Base-by-base conservation (phyloP, 805 yeast genomes). In the Jamesozyma lodderae region DNA sequence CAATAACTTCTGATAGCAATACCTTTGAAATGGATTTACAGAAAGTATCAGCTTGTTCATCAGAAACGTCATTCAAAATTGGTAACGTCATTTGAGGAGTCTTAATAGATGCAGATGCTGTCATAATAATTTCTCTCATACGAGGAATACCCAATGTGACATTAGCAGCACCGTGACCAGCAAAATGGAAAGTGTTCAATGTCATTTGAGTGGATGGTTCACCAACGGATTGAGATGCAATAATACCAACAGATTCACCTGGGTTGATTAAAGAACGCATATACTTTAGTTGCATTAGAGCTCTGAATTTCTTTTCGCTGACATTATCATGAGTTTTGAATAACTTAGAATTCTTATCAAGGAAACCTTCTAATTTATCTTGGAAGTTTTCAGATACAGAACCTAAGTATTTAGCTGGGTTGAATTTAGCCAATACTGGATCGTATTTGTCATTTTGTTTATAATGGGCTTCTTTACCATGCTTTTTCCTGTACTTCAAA, bases 201-300 rank as follows among this genome's bases (percentile, higher is more conserved):
- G 99, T 92, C 99, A 92, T 92, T 69, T 92, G 99, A 3, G 99
- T 92, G 4, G 96, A 86, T 36, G 99, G 99, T 66, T 92, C 99
- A 66, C 99, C 99, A 61, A 92, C 80, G 38, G 96, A 87, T 67
- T 92, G 97, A 17, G 96, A 82, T 6, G 98, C 99, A 66, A 94
- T 81, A 56, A 92, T 88, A 66, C 99, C 99, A 39, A 92, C 97
- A 36, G 96, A 78, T 63, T 92, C 99, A 60, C 99, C 98, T 4
- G 99, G 97, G 53, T 86, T 76, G 38, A 92, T 79, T 48, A 88
- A 69, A 9, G 97, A 87, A 55, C 94, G 81, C 96, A 90, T 92
- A 66, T 92, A 92, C 66, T 94, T 94, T 69, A 92, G 73, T 68
- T 90, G 96, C 98, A 94, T 94, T 57, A 92, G 72, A 3, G 96